Base-by-base conservation (phyloP, 495 filamentous ascomycete species). In the Penicillium roqueforti region DNA sequence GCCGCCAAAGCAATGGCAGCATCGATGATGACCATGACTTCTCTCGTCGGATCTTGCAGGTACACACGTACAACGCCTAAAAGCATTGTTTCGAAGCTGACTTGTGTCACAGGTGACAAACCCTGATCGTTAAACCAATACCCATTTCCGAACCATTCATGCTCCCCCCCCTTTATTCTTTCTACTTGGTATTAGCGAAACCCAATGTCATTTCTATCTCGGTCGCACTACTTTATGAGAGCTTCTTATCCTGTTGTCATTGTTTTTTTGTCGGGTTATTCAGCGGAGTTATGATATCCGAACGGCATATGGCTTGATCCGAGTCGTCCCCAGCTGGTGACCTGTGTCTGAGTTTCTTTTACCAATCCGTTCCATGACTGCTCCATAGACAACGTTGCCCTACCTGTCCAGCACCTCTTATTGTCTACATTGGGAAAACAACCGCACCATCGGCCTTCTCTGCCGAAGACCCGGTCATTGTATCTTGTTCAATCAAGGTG, bases 1-100 rank as follows among this genome's bases (percentile, higher is more conserved):
- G 91, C 64, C 83, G 93, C 68, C 84, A 92, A 75, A 97, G 93
- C 71, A 89, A 92, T 70, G 93, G 92, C 60, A 97, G 92, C 73
- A 97, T 98, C 66, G 92, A 92, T 60, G 95, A 98, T 68, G 93
- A 96, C 72, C 84, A 95, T 68, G 93, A 97, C 71, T 98, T 97
- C 73, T 97, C 93, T 53, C 83, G 93, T 69, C 87, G 87, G 64
- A 96, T 98, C 69, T 79, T 98, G 66, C 89, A 93, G 84, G 93
- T 93, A 76, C 52, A 80, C 71, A 48, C 1, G 51, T 22, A 8
- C n/a, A 6, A 20, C 34, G 16, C 6, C 16, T 2, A 25, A 16
- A 45, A 16, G 29, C 45, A 55, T 22, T 6, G 9, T 47, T 6
- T 7, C 25, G 23, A 23, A 22, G 14, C 49, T 60, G 37, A 60